Percentiles rank a stretch among this genome's conserved stretches.
Evolutionary conservation across 2,329 filamentous ascomycete genomes (phyloP).

Genomic region (Phialophora tarda): DNA sequence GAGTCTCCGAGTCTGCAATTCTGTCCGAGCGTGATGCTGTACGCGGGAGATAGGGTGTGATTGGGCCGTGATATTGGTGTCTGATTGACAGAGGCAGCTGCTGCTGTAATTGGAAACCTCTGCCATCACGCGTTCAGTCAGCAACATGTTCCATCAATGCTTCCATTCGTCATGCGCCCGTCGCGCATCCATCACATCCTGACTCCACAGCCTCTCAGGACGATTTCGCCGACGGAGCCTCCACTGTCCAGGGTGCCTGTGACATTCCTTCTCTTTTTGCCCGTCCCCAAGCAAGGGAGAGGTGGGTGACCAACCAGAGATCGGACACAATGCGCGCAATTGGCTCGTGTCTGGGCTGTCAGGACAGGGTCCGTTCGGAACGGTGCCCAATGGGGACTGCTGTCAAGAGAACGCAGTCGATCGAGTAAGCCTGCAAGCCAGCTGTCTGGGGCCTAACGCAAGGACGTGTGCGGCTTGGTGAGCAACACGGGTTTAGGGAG

Average conservation of each 20-base stretch:
- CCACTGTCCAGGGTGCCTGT: constrained; percentile 5
- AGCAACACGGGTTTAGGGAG: constrained; percentile 11
- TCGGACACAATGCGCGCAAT: constrained; percentile 11
- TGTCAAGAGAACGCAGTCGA: constrained; percentile 19
- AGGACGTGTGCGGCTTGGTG: constrained; percentile 5
- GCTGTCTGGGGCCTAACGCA: constrained; percentile 14
- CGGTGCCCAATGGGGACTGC: constrained; percentile 23
- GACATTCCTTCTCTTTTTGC: constrained; percentile 11
- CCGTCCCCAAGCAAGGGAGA: constrained; percentile 10
- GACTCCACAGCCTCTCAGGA: not conserved
- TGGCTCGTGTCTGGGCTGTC: constrained; percentile 21
- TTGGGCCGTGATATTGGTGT: constrained; percentile 21
- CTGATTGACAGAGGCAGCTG: constrained; percentile 10
- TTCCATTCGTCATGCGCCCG: constrained; percentile 6
- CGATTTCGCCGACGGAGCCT: constrained; percentile 9
- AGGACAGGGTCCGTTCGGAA: constrained; percentile 23
- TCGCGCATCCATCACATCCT: constrained; percentile 1
- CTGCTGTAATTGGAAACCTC: constrained; percentile 27
- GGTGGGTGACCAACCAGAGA: constrained; percentile 29
- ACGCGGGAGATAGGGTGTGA: constrained; percentile 17
- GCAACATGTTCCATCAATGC: constrained; percentile 14
- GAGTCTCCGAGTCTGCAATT: constrained; percentile 22
- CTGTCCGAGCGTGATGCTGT: constrained; percentile 21
- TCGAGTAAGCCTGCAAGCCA: constrained; percentile 28
- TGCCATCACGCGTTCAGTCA: constrained; percentile 26